Conservation (phyloP, 2,329 filamentous ascomycete genomes). For the Colletotrichum orbiculare region DNA sequence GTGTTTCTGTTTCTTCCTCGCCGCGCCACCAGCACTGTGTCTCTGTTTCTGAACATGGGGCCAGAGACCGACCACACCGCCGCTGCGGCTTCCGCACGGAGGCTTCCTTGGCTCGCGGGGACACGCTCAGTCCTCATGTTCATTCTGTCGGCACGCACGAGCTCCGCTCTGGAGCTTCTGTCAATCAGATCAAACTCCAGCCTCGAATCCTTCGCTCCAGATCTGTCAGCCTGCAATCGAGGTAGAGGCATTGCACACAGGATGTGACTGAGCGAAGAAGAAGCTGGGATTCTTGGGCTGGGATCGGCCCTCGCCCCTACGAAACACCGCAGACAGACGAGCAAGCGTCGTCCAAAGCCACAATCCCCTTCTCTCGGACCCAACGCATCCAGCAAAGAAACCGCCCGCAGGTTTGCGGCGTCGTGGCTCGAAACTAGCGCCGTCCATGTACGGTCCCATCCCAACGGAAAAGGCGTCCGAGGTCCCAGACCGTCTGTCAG, state of each 20-base stretch:
- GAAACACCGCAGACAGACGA: too few species aligned
- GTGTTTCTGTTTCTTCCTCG: background rate
- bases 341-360: background rate
- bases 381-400: constrained; percentile 9
- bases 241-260: too few species aligned
- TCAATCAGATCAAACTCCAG: constrained; percentile 9
- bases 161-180: background rate
- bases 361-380: background rate
- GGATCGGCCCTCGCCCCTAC: too few species aligned
- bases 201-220: background rate
- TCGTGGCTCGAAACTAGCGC: background rate
- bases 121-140: constrained; percentile 23
- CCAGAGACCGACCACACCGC: constrained; percentile 12
- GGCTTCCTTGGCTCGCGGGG: constrained; percentile 5
- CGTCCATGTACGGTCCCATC: background rate
- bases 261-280: too few species aligned
- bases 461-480: constrained; percentile 23
- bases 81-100: constrained; percentile 6
- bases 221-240: background rate
- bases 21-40: background rate
- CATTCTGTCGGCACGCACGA: background rate
- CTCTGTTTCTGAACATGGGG: constrained; percentile 34
- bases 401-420: background rate
- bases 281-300: too few species aligned
- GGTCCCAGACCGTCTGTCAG: constrained; percentile 1